Evolutionary conservation across 352 stramenopile species (phyloP).

Genomic region (Phytophthora pinifolia): DNA sequence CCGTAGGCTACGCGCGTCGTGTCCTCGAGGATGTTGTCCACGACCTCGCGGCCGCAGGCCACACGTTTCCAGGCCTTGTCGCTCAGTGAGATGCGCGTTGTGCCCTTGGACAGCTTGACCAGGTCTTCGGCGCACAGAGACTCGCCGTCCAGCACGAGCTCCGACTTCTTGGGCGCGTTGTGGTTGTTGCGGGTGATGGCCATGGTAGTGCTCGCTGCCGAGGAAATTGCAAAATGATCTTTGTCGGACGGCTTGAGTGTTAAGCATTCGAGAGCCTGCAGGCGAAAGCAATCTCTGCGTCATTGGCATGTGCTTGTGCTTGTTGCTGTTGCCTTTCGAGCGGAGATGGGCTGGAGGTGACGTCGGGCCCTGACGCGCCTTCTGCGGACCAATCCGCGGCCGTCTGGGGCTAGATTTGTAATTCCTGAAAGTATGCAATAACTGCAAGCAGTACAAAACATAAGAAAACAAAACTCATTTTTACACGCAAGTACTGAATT

Average conservation of each 20-base stretch:
- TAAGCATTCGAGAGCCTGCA: conserved; percentile 6
- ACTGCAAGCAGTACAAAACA: conserved; percentile 21
- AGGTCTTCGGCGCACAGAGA: conserved; percentile 73
- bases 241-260: not conserved
- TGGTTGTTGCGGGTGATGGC: conserved; percentile 1
- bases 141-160: conserved; percentile 64
- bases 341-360: conserved; percentile 16
- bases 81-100: conserved; percentile 59
- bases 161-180: conserved; percentile 11
- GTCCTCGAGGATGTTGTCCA: conserved; percentile 88
- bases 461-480: not conserved
- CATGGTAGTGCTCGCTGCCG: conserved; percentile 22
- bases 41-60: conserved; percentile 66
- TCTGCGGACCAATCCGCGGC: conserved; percentile 13
- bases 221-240: conserved; percentile 28
- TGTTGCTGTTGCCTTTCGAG: too few relatives aligned
- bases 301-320: too few relatives aligned
- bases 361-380: conserved; percentile 20
- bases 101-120: conserved; percentile 65
- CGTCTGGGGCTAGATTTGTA: not conserved
- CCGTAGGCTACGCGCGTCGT: conserved; percentile 82
- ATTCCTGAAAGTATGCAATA: not conserved
- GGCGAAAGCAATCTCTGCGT: not conserved
- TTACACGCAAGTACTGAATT: conserved; percentile 12
- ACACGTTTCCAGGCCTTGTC: conserved; percentile 78